phyloP scores from a whole-genome alignment of 208 protist genomes.

The Acanthamoeba healyi region DNA sequence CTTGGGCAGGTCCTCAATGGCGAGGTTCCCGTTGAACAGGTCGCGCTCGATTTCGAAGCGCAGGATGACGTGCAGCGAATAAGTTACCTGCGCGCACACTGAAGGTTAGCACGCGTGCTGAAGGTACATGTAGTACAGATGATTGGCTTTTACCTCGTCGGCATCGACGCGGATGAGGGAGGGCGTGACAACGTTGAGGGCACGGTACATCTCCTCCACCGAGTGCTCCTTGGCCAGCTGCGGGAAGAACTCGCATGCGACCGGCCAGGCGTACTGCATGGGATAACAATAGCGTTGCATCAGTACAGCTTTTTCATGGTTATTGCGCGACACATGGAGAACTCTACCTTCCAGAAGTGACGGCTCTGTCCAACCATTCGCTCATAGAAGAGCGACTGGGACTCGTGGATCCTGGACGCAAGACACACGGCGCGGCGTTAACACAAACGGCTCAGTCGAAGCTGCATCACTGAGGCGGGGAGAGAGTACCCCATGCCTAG shows the following conservation, averaged over 20 bases:
- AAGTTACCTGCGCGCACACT: conserved; percentile 56
- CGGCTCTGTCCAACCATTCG: conserved; percentile 49
- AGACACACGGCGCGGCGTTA: too few relatives aligned
- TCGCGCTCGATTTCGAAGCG: conserved; percentile 60
- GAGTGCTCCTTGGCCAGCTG: background rate
- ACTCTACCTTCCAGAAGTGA: conserved; percentile 29
- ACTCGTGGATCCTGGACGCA: conserved; percentile 29
- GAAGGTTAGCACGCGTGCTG: too few relatives aligned
- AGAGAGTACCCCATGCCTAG: conserved; percentile 21
- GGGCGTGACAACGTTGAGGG: conserved; percentile 37
- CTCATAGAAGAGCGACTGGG: conserved; percentile 63
- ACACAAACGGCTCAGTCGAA: background rate
- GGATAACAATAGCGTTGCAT: too few relatives aligned
- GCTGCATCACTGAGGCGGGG: too few relatives aligned
- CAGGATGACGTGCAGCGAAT: conserved; percentile 42
- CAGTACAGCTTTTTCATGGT: too few relatives aligned
- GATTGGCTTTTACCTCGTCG: background rate
- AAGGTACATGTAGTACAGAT: background rate
- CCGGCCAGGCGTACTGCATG: conserved; percentile 28
- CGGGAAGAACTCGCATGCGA: background rate
- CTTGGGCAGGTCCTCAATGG: conserved; percentile 9
- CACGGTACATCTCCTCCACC: conserved; percentile 29
- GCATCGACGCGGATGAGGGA: conserved; percentile 58
- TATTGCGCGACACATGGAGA: background rate
- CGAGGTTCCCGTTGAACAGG: conserved; percentile 1